phyloP scores from a whole-genome alignment of 805 yeast species.

The Candida palmyrensis region DNA sequence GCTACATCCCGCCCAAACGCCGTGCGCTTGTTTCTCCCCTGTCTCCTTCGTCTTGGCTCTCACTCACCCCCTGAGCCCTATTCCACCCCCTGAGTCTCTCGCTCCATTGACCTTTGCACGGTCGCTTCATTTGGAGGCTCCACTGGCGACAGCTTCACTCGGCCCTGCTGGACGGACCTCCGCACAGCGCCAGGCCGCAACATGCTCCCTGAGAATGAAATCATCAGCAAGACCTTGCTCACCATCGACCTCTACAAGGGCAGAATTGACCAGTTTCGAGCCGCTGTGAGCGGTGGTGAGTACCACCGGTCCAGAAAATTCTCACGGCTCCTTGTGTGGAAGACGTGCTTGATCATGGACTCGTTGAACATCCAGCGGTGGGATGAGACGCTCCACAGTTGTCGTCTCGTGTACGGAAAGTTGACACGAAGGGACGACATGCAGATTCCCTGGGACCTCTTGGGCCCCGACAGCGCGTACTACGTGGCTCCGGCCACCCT shows the following conservation, averaged over 20 bases:
- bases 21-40: too few species aligned
- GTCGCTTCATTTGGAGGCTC: too few species aligned
- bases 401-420: conserved; percentile 32
- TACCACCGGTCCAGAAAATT: conserved; percentile 19
- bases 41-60: too few species aligned
- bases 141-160: too few species aligned
- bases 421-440: conserved; percentile 22
- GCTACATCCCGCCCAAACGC: too few species aligned
- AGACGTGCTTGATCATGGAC: conserved; percentile 30
- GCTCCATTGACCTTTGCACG: neutral
- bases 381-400: conserved; percentile 22
- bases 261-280: conserved; percentile 17
- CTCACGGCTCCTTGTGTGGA: conserved; percentile 34
- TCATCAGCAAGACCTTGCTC: conserved; percentile 30
- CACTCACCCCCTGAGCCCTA: too few species aligned
- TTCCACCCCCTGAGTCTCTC: too few species aligned
- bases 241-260: conserved; percentile 34
- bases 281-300: conserved; percentile 23
- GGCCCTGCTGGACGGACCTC: too few species aligned
- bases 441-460: conserved; percentile 33
- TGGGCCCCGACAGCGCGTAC: conserved; percentile 25
- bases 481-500: conserved; percentile 9
- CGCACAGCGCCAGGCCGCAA: neutral
- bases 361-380: conserved; percentile 29
- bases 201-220: conserved; percentile 27